Evolutionary conservation across 176 grass and related monocot genomes (phyloP), one percentile per base, ranked within the genome.

Genomic region (Aegilops umbellulata): DNA sequence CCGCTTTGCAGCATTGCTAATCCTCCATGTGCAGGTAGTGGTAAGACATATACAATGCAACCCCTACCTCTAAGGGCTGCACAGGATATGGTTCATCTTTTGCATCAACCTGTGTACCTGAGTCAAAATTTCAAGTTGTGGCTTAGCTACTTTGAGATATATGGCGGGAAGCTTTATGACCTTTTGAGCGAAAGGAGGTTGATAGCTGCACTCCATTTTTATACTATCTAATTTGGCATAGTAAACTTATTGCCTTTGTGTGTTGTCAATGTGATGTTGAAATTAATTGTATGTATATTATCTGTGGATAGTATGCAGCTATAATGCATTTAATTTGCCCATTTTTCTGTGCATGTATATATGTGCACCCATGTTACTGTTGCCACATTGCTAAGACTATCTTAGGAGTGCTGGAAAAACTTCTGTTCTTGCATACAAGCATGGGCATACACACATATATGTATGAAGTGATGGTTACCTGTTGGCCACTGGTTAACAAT

Each of bases 111-210:
- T 62, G 38, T 80, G 19, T 99, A 96, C 69, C 84, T 83, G 74
- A 96, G 94, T 87, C 97, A 99, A 89, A 96, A 94, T 67, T 96
- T 99, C 80, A 99, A 99, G 86, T 60, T 99, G 78, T 99, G 97
- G 97, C 94, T 99, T 84, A 99, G 97, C 86, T 99, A 93, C 80
- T 99, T 99, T n/a, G 97, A 99, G 85, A 99, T 99, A 88, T 99
- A 99, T 19, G 97, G 97, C 13, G 97, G 97, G 67, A 99, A 99
- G 80, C 97, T 99, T 25, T 99, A 91, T 78, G 97, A 99, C 92
- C 97, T 99, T 90, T 92, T 99, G 26, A 58, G 96, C 90, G 94
- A 99, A 42, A 89, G 97, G 90, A 99, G 92, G 97, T 99, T 88
- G 22, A 87, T 80, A 77, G 12, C 65, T 84, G 60, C 13, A 47